phyloP scores from a whole-genome alignment of 192 early-diverging fungal species.

The Backusella macrospora region DNA sequence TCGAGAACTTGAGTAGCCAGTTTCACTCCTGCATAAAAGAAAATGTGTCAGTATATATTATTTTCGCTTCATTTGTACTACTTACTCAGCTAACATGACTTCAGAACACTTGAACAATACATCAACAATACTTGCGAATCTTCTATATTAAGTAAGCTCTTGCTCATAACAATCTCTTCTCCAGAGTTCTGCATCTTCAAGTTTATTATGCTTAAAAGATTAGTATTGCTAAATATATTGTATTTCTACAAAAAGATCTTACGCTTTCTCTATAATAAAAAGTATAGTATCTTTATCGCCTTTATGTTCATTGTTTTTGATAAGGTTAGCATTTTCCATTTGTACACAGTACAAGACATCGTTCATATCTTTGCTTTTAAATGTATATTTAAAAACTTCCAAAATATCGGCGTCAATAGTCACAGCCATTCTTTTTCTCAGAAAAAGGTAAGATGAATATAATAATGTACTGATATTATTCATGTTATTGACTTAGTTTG shows the following conservation, averaged over 20 bases:
- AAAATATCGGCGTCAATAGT: too few species aligned
- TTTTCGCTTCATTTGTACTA: constrained; percentile 9
- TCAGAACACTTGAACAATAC: constrained; percentile 4
- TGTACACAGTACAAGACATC: not conserved
- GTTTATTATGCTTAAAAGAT: not conserved
- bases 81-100: constrained; percentile 8
- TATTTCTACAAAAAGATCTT: constrained; percentile 12
- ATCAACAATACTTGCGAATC: constrained; percentile 1
- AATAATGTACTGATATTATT: not conserved
- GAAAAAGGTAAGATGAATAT: not conserved
- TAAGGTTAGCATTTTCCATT: not conserved
- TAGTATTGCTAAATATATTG: constrained; percentile 10
- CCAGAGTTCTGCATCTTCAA: too few species aligned
- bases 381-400: too few species aligned
- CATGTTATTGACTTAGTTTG: not conserved
- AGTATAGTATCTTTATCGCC: not conserved
- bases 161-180: not conserved
- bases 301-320: not conserved
- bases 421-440: not conserved
- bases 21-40: constrained; percentile 14
- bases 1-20: not conserved
- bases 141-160: not conserved
- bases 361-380: too few species aligned
- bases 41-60: constrained; percentile 1
- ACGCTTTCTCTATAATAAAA: constrained; percentile 9